phyloP scores from a whole-genome alignment of 148 eudicot species.

The Linanthus parryae region DNA sequence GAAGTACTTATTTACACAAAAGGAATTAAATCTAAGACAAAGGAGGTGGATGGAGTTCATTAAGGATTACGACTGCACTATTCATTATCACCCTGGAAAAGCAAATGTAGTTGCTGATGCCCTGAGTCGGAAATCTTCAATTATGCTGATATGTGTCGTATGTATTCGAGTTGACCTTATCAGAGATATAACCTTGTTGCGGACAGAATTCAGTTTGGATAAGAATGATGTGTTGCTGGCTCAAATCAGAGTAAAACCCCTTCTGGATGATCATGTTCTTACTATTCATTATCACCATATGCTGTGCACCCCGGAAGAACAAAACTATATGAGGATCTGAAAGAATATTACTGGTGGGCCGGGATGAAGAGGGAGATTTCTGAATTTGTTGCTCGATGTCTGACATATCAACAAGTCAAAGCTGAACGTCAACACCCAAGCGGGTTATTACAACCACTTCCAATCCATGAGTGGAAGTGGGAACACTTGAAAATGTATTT shows the following conservation, averaged over 20 bases:
- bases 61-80: too few species aligned
- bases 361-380: background rate
- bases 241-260: too few species aligned
- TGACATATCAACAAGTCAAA: background rate
- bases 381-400: background rate
- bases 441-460: too few species aligned
- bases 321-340: background rate
- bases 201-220: too few species aligned
- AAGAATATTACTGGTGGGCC: background rate
- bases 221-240: too few species aligned
- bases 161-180: too few species aligned
- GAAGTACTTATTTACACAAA: background rate
- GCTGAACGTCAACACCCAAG: background rate
- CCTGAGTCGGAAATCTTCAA: background rate
- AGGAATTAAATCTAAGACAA: background rate
- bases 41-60: background rate
- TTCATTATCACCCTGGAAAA: background rate
- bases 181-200: too few species aligned
- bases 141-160: background rate
- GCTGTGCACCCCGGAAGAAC: background rate
- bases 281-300: too few species aligned
- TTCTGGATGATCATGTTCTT: too few species aligned
- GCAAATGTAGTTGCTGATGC: slow-evolving; percentile 1
- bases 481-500: too few species aligned
- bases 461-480: too few species aligned